phyloP scores from a whole-genome alignment of 1,284 basidiomycete species.

The Ustilago esculenta region DNA sequence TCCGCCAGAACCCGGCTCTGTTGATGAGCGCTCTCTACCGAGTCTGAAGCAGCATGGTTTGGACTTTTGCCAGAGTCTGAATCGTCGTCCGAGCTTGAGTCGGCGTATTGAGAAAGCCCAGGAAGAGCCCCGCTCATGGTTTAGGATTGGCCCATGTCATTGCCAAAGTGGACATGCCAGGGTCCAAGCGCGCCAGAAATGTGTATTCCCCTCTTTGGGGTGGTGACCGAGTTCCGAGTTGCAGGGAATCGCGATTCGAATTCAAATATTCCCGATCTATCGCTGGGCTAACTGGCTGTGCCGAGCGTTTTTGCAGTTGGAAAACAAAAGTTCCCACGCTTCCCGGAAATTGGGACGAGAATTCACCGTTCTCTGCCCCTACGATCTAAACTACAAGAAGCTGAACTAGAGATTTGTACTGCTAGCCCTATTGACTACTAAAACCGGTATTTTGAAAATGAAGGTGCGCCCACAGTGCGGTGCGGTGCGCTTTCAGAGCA shows the following conservation, averaged over 20 bases:
- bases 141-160: background rate
- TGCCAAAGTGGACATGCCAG: background rate
- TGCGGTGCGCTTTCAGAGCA: no score
- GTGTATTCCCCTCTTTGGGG: no score
- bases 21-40: no score
- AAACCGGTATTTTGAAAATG: no score
- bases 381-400: background rate
- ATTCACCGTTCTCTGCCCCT: background rate
- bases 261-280: slow-evolving; percentile 17
- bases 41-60: no score
- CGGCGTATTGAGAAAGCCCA: slow-evolving; percentile 21
- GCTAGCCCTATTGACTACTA: no score
- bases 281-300: background rate
- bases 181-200: slow-evolving; percentile 8
- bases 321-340: slow-evolving; percentile 34
- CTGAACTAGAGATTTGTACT: slow-evolving; percentile 13
- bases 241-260: no score
- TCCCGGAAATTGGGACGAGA: background rate
- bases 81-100: slow-evolving; percentile 15
- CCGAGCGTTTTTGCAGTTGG: background rate
- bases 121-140: slow-evolving; percentile 23
- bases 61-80: background rate
- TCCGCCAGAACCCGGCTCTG: no score
- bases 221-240: slow-evolving; percentile 12
- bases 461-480: no score